Evolutionary conservation across 805 yeast genomes (phyloP).

Genomic region (Wickerhamiella sergipiensis): DNA sequence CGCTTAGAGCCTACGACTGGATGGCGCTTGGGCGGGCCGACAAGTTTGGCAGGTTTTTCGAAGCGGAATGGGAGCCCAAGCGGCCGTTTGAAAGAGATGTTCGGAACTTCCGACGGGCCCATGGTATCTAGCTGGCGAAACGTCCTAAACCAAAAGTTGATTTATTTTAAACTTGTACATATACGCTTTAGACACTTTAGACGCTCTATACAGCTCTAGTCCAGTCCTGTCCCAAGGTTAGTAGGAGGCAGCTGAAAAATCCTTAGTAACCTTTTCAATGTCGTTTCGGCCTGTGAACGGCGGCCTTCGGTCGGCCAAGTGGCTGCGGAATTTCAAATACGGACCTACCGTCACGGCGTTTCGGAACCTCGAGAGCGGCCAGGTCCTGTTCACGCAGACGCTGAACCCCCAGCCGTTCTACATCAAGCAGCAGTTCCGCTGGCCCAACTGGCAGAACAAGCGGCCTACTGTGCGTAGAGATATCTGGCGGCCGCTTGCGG

Average conservation of each 20-base stretch:
- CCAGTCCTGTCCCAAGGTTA: not conserved
- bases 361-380: slow-evolving; percentile 79
- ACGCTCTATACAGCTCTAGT: too few relatives aligned
- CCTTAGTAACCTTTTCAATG: slow-evolving; percentile 1
- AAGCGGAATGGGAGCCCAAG: slow-evolving; percentile 8
- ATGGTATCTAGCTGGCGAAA: not conserved
- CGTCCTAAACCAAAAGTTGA: too few relatives aligned
- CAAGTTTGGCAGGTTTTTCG: slow-evolving; percentile 5
- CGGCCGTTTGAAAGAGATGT: slow-evolving; percentile 10
- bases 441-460: slow-evolving; percentile 84
- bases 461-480: slow-evolving; percentile 71
- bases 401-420: slow-evolving; percentile 39
- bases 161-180: not conserved
- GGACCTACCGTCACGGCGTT: slow-evolving; percentile 78
- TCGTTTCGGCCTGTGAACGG: slow-evolving; percentile 14
- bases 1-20: slow-evolving; percentile 14
- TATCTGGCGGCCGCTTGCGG: slow-evolving; percentile 83
- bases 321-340: slow-evolving; percentile 46
- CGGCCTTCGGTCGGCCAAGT: slow-evolving; percentile 40
- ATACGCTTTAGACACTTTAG: too few relatives aligned
- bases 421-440: slow-evolving; percentile 54
- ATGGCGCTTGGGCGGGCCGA: slow-evolving; percentile 15
- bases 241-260: not conserved
- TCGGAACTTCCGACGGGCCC: slow-evolving; percentile 1
- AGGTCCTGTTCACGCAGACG: slow-evolving; percentile 76